Conservation (phyloP, 139 green algal species). For the Picochlorum sp. region DNA sequence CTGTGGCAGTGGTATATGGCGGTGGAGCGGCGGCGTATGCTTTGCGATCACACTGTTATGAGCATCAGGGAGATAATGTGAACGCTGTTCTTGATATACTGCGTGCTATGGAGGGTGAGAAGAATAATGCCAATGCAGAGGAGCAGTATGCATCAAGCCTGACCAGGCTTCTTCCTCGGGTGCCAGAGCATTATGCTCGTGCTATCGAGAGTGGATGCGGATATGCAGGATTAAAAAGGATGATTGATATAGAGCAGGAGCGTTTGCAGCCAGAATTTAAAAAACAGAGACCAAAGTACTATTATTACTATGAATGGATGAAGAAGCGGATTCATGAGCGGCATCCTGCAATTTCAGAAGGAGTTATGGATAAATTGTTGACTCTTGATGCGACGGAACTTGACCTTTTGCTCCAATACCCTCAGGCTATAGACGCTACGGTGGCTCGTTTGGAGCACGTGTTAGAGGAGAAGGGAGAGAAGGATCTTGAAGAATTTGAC, state of each 20-base stretch:
- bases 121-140: background rate
- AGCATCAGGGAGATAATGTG: slow-evolving; percentile 25
- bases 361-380: slow-evolving; percentile 66
- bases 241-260: slow-evolving; percentile 27
- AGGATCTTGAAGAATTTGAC: slow-evolving; percentile 21
- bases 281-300: slow-evolving; percentile 49
- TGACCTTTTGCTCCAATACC: slow-evolving; percentile 64
- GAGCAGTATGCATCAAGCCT: slow-evolving; percentile 6
- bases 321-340: slow-evolving; percentile 37
- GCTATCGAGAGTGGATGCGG: slow-evolving; percentile 11
- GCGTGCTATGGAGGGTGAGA: slow-evolving; percentile 7
- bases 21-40: slow-evolving; percentile 26
- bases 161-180: slow-evolving; percentile 28
- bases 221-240: slow-evolving; percentile 15
- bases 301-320: slow-evolving; percentile 76
- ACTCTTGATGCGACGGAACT: slow-evolving; percentile 59
- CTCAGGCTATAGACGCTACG: slow-evolving; percentile 29
- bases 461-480: slow-evolving; percentile 16
- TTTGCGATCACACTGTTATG: slow-evolving; percentile 15
- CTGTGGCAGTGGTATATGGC: slow-evolving; percentile 18
- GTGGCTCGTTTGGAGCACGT: slow-evolving; percentile 37
- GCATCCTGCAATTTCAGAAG: slow-evolving; percentile 41
- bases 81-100: slow-evolving; percentile 9
- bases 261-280: slow-evolving; percentile 38
- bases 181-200: slow-evolving; percentile 22